A percentile compares a stretch with the other conserved stretches of the same genome.
Conservation (phyloP, 2,329 filamentous ascomycete genomes). For the Fusarium gaditjirri region DNA sequence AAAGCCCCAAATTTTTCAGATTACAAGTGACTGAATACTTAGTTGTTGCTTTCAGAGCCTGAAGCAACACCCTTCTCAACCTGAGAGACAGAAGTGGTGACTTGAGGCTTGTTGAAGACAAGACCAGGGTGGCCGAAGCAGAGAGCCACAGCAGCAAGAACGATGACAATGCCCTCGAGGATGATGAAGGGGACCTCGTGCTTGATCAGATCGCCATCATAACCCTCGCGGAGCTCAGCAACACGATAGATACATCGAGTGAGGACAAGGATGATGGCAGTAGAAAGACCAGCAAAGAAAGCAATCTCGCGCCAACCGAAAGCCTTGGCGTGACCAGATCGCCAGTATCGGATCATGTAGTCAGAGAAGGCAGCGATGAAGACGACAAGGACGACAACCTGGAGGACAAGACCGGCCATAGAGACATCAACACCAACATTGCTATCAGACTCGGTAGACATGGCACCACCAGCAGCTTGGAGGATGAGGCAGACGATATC, state of each 20-base stretch:
- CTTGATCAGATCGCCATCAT: slow-evolving; percentile 63
- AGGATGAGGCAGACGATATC: slow-evolving; percentile 67
- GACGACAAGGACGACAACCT: slow-evolving; percentile 64
- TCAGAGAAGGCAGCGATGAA: slow-evolving; percentile 62
- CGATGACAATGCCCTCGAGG: slow-evolving; percentile 59
- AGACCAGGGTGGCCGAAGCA: slow-evolving; percentile 56
- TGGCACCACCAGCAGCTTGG: slow-evolving; percentile 66
- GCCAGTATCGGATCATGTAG: slow-evolving; percentile 59
- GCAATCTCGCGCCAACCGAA: slow-evolving; percentile 47
- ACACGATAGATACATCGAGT: slow-evolving; percentile 72
- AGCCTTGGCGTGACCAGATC: slow-evolving; percentile 39
- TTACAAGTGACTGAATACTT: neutral
- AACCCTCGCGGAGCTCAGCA: slow-evolving; percentile 73
- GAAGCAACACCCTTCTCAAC: slow-evolving; percentile 37
- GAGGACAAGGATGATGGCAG: slow-evolving; percentile 69
- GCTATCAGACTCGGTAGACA: slow-evolving; percentile 53
- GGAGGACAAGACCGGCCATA: slow-evolving; percentile 66
- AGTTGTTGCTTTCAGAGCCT: slow-evolving; percentile 25
- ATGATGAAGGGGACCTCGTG: slow-evolving; percentile 64
- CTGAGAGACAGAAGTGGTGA: slow-evolving; percentile 32
- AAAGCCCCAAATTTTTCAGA: neutral
- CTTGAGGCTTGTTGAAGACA: slow-evolving; percentile 47
- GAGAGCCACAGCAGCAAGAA: slow-evolving; percentile 51
- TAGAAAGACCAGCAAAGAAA: slow-evolving; percentile 64
- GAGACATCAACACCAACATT: slow-evolving; percentile 54